Percentiles rank a stretch among this genome's conserved stretches.
Conservation (phyloP, 2,329 filamentous ascomycete genomes). For the Stylonectria norvegica region DNA sequence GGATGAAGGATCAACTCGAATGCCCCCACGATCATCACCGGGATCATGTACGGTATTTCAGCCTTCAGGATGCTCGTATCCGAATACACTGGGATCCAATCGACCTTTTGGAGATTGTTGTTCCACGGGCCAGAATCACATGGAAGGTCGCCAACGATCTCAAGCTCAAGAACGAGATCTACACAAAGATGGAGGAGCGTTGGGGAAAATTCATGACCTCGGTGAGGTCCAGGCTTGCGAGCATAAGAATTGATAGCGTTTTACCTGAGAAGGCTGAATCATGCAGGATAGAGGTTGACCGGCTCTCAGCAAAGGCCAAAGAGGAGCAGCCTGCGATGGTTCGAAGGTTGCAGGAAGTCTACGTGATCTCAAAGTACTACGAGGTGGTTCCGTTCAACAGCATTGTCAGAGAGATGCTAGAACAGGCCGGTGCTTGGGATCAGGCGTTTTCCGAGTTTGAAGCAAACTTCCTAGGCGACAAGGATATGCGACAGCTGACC, state of each 20-base stretch:
- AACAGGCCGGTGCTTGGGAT: slow-evolving; percentile 93
- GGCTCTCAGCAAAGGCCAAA: slow-evolving; percentile 71
- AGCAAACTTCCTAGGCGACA: slow-evolving; percentile 89
- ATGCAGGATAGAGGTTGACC: slow-evolving; percentile 78
- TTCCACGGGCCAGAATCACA: slow-evolving; percentile 83
- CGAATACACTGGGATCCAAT: slow-evolving; percentile 91
- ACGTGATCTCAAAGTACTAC: slow-evolving; percentile 92
- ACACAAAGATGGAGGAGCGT: slow-evolving; percentile 72
- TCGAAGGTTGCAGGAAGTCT: slow-evolving; percentile 79
- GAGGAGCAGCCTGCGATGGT: slow-evolving; percentile 76
- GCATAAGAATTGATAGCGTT: slow-evolving; percentile 89
- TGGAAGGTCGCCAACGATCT: slow-evolving; percentile 98
- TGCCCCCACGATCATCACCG: slow-evolving; percentile 91
- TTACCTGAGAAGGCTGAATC: slow-evolving; percentile 80
- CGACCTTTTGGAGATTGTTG: slow-evolving; percentile 88
- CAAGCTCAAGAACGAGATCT: slow-evolving; percentile 89
- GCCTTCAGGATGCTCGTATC: slow-evolving; percentile 78
- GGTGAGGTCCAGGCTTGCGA: slow-evolving; percentile 76
- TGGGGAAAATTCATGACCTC: slow-evolving; percentile 85
- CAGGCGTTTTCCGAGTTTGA: slow-evolving; percentile 87
- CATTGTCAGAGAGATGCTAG: slow-evolving; percentile 83
- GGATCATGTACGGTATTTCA: slow-evolving; percentile 91
- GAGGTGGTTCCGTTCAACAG: slow-evolving; percentile 92
- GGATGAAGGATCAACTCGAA: slow-evolving; percentile 62
- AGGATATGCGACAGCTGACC: slow-evolving; percentile 88